phyloP scores from a whole-genome alignment of 768 basidiomycete genomes.

The Trametes elegans region DNA sequence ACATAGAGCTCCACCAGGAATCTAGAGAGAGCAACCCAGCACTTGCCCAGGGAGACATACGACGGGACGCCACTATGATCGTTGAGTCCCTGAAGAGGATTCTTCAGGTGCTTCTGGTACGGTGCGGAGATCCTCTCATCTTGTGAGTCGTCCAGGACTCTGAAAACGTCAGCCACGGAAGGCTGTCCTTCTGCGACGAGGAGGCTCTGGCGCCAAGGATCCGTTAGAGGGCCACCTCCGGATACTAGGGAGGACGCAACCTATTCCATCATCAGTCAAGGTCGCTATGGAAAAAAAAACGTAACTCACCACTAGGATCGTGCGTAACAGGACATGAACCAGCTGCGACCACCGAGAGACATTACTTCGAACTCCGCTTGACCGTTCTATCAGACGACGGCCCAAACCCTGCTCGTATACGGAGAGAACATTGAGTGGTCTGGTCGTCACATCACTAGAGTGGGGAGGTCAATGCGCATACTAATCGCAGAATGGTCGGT shows the following conservation, averaged over 20 bases:
- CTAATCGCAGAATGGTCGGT: too few relatives aligned
- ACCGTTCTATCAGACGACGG: conserved; percentile 6
- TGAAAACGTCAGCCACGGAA: not conserved
- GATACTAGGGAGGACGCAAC: not conserved
- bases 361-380: not conserved
- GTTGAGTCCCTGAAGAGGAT: not conserved
- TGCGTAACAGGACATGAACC: not conserved
- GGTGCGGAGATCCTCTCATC: conserved; percentile 2
- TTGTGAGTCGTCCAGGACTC: not conserved
- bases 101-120: conserved; percentile 10
- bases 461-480: not conserved
- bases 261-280: not conserved
- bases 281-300: too few relatives aligned
- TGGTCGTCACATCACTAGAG: conserved; percentile 2
- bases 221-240: not conserved
- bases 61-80: not conserved
- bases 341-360: conserved; percentile 9
- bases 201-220: too few relatives aligned
- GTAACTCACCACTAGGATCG: conserved; percentile 14
- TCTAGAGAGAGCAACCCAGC: conserved; percentile 62
- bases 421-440: conserved; percentile 5
- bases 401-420: conserved; percentile 15
- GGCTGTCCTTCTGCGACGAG: too few relatives aligned
- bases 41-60: conserved; percentile 33
- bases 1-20: conserved; percentile 71